phyloP scores from a whole-genome alignment of 768 basidiomycete species.

The Termitomyces sp. region DNA sequence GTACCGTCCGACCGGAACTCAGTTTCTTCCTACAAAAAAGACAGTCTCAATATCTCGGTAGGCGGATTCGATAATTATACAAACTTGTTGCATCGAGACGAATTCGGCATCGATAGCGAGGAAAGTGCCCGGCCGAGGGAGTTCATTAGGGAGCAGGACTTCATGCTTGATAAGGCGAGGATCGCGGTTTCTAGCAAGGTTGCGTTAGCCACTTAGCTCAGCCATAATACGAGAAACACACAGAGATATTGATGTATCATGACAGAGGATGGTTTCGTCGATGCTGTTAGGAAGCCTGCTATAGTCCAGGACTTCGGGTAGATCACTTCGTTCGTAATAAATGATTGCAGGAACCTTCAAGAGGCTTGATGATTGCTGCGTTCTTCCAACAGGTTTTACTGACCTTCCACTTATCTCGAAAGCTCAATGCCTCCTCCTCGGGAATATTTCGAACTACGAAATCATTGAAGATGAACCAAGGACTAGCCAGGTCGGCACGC shows the following conservation, averaged over 20 bases:
- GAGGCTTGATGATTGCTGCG: slow-evolving; percentile 14
- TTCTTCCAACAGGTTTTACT: slow-evolving; percentile 10
- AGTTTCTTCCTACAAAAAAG: slow-evolving; percentile 81
- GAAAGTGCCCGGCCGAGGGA: slow-evolving; percentile 81
- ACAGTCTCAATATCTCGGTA: neutral
- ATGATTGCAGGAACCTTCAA: slow-evolving; percentile 78
- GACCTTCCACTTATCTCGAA: slow-evolving; percentile 92
- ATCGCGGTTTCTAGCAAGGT: slow-evolving; percentile 64
- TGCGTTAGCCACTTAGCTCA: neutral
- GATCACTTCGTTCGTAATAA: slow-evolving; percentile 79
- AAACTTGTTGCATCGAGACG: slow-evolving; percentile 90
- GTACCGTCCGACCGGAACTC: slow-evolving; percentile 94
- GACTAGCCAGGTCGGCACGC: slow-evolving; percentile 33
- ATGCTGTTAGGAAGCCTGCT: slow-evolving; percentile 55
- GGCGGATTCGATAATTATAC: slow-evolving; percentile 2
- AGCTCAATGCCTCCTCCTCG: slow-evolving; percentile 84
- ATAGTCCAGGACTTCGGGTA: slow-evolving; percentile 54
- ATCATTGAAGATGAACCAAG: slow-evolving; percentile 97
- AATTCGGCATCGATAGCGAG: slow-evolving; percentile 98
- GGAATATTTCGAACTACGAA: slow-evolving; percentile 83
- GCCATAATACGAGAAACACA: slow-evolving; percentile 27
- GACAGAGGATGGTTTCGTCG: slow-evolving; percentile 71
- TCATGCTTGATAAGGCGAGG: slow-evolving; percentile 71
- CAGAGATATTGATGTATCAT: slow-evolving; percentile 87
- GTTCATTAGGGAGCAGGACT: slow-evolving; percentile 61